These are phyloP conservation scores for Penicillium occitanis DNA, from an alignment of 2,329 filamentous ascomycete species.

Conservation along the genomic window DNA sequence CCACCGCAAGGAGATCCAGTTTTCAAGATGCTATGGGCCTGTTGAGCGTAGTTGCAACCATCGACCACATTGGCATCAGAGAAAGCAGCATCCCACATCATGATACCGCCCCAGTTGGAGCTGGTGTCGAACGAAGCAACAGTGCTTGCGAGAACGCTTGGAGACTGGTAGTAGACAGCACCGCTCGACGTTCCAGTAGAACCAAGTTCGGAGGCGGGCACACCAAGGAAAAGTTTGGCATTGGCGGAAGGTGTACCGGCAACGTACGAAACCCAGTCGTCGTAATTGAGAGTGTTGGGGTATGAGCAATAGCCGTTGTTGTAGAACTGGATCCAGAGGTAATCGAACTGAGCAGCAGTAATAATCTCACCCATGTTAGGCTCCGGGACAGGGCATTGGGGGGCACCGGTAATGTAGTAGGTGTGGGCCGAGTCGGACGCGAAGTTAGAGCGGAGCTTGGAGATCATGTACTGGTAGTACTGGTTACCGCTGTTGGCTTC, in stretches of 20 bases:
- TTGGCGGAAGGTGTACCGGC: constrained; percentile 39
- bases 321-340: constrained; percentile 58
- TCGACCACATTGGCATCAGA: constrained; percentile 49
- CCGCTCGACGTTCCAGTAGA: constrained; percentile 26
- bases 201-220: constrained; percentile 41
- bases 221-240: constrained; percentile 56
- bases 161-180: constrained; percentile 47
- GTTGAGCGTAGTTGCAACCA: constrained; percentile 45
- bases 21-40: constrained; percentile 49
- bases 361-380: constrained; percentile 49
- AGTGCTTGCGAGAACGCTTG: constrained; percentile 47
- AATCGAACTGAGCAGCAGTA: constrained; percentile 49
- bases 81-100: constrained; percentile 59
- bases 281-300: constrained; percentile 45
- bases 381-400: constrained; percentile 54
- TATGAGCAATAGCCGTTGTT: constrained; percentile 55
- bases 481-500: constrained; percentile 41
- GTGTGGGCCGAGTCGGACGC: constrained; percentile 32
- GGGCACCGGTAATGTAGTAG: constrained; percentile 56
- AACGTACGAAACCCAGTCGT: constrained; percentile 46
- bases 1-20: constrained; percentile 20
- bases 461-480: constrained; percentile 46
- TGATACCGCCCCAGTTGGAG: constrained; percentile 56
- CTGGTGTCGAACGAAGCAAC: constrained; percentile 45
- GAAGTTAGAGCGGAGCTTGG: constrained; percentile 48